Evolutionary conservation across 2,329 filamentous ascomycete species (phyloP).

Genomic region (Cyphellophora attinorum): DNA sequence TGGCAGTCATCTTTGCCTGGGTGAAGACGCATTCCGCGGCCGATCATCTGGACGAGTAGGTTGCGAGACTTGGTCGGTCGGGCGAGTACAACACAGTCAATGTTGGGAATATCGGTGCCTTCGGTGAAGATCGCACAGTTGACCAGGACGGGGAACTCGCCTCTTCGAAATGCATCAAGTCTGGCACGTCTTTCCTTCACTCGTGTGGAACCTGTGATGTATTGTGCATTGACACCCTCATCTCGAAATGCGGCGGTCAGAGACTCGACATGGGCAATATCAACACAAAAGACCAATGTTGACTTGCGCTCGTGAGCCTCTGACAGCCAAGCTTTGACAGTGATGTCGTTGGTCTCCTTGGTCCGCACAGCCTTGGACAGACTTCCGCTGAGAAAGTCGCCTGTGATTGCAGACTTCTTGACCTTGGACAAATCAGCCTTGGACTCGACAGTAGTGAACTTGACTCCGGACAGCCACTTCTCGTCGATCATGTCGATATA

Average conservation of each 20-base stretch:
- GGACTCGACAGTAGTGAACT: slow-evolving; percentile 86
- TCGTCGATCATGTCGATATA: slow-evolving; percentile 76
- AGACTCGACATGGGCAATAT: slow-evolving; percentile 68
- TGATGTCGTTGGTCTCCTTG: slow-evolving; percentile 67
- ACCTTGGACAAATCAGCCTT: slow-evolving; percentile 70
- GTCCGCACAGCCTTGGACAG: slow-evolving; percentile 80
- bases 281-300: slow-evolving; percentile 89
- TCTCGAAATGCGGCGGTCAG: slow-evolving; percentile 68
- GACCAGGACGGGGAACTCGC: slow-evolving; percentile 75
- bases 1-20: slow-evolving; percentile 80
- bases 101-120: slow-evolving; percentile 93
- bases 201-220: slow-evolving; percentile 74
- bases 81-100: slow-evolving; percentile 84
- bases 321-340: slow-evolving; percentile 74
- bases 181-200: slow-evolving; percentile 57
- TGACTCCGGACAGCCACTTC: slow-evolving; percentile 83
- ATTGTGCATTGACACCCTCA: slow-evolving; percentile 71
- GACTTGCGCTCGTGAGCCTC: slow-evolving; percentile 59
- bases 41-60: slow-evolving; percentile 94
- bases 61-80: slow-evolving; percentile 89
- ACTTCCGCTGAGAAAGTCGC: slow-evolving; percentile 72
- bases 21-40: slow-evolving; percentile 77
- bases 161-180: slow-evolving; percentile 64
- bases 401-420: slow-evolving; percentile 38
- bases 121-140: slow-evolving; percentile 97